phyloP scores from a whole-genome alignment of 2,329 filamentous ascomycete species.

The Arthrobotrys conoides region DNA sequence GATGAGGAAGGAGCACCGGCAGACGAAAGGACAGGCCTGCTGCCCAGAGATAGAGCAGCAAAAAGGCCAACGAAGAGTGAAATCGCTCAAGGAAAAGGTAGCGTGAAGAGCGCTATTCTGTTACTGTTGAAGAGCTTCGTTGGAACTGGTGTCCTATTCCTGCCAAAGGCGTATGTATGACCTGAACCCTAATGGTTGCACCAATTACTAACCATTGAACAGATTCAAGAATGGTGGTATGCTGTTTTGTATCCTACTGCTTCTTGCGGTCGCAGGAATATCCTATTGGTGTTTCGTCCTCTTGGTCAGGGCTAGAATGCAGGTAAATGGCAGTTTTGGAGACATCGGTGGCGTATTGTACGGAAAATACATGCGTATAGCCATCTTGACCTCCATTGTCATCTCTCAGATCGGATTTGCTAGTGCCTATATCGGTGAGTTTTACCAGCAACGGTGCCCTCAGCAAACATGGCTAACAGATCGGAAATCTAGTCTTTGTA shows the following conservation, averaged over 20 bases:
- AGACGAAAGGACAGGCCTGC: conserved; percentile 48
- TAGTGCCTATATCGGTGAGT: conserved; percentile 63
- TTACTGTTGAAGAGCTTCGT: conserved; percentile 97
- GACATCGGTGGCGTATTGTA: conserved; percentile 92
- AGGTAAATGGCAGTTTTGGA: conserved; percentile 93
- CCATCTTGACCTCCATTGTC: conserved; percentile 93
- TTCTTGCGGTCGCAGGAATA: conserved; percentile 85
- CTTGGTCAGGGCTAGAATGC: conserved; percentile 86
- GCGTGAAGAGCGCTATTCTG: conserved; percentile 70
- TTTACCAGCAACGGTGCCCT: conserved; percentile 73
- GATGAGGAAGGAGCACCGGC: conserved; percentile 77
- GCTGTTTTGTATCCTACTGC: conserved; percentile 92
- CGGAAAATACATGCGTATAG: conserved; percentile 86
- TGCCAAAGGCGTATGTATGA: conserved; percentile 83
- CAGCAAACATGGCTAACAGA: conserved; percentile 69
- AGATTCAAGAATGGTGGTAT: conserved; percentile 77
- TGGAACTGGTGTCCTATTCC: conserved; percentile 92
- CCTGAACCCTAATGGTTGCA: background rate
- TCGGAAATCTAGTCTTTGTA: conserved; percentile 78
- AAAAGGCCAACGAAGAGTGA: conserved; percentile 57
- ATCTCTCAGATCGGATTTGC: conserved; percentile 77
- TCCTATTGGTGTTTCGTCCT: conserved; percentile 99
- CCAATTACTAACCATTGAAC: conserved; percentile 1
- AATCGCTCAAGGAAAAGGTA: conserved; percentile 70
- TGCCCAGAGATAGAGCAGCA: conserved; percentile 39